A percentile compares a stretch with the other conserved stretches of the same genome.
Conservation (phyloP, 2,329 filamentous ascomycete genomes). For the Achaetomium macrosporum region DNA sequence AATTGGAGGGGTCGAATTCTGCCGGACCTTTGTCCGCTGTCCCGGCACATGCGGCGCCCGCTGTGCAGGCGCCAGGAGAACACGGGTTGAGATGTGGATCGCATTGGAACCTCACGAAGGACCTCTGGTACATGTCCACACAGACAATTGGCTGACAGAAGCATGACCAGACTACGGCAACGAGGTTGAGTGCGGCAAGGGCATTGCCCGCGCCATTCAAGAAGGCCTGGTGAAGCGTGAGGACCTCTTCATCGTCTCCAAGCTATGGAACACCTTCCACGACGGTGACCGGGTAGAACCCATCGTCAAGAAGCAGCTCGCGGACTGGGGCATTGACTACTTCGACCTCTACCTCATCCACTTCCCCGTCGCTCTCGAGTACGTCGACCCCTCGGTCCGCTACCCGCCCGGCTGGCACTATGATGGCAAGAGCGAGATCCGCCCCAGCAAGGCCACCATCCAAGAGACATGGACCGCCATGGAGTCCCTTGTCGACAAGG, state of each 20-base stretch:
- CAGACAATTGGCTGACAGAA: constrained; percentile 4
- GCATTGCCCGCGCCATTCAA: constrained; percentile 71
- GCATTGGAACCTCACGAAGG: constrained; percentile 1
- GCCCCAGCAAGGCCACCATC: constrained; percentile 62
- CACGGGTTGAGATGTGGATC: constrained; percentile 5
- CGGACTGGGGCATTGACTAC: constrained; percentile 81
- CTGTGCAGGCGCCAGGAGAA: not conserved
- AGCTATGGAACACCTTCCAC: constrained; percentile 92
- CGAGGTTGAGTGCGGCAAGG: constrained; percentile 71
- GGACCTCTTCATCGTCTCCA: constrained; percentile 88
- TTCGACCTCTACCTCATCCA: constrained; percentile 88
- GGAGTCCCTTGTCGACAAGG: constrained; percentile 65
- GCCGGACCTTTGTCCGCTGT: constrained; percentile 17
- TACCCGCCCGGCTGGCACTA: constrained; percentile 77
- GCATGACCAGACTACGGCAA: constrained; percentile 68
- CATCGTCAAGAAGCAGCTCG: constrained; percentile 69
- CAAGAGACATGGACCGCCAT: constrained; percentile 79
- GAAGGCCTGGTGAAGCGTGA: constrained; percentile 76
- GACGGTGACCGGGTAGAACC: constrained; percentile 69
- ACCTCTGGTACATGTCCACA: not conserved
- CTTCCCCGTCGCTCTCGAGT: constrained; percentile 82
- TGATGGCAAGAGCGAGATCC: constrained; percentile 56
- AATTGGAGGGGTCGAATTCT: constrained; percentile 13
- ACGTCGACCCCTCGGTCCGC: constrained; percentile 70
- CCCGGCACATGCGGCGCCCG: constrained; percentile 4